These are phyloP conservation scores for Austropuccinia psidii DNA, from an alignment of 1,284 basidiomycete species.

Conservation along the genomic window DNA sequence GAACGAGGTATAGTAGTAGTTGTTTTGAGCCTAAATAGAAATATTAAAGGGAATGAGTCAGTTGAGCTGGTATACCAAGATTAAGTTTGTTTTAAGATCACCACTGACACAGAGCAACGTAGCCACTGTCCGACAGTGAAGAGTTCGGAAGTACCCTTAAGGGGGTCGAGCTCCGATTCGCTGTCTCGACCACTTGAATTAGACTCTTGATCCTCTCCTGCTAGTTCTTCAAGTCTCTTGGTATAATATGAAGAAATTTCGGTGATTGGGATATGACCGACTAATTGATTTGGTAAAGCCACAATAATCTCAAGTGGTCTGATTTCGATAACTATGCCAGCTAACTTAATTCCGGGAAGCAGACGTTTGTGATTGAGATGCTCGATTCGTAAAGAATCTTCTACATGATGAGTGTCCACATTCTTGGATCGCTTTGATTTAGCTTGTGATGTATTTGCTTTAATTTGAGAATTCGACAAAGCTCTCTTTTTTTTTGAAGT, in stretches of 20 bases:
- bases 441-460: not conserved
- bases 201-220: constrained; percentile 36
- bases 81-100: constrained; percentile 51
- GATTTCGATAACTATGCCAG: constrained; percentile 77
- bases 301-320: constrained; percentile 84
- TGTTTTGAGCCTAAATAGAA: constrained; percentile 59
- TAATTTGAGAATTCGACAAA: not conserved
- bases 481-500: not conserved
- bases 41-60: constrained; percentile 52
- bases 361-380: constrained; percentile 53
- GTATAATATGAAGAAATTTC: constrained; percentile 83
- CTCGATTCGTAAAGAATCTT: constrained; percentile 14
- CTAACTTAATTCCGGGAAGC: constrained; percentile 70
- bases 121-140: constrained; percentile 82
- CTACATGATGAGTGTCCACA: not conserved
- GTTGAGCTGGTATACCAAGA: not conserved
- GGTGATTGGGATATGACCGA: constrained; percentile 91
- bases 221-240: constrained; percentile 51
- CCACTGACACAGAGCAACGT: constrained; percentile 63
- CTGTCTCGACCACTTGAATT: constrained; percentile 42
- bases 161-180: constrained; percentile 55
- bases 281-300: constrained; percentile 88
- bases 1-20: constrained; percentile 44
- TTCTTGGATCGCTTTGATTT: not conserved
- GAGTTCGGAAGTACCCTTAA: constrained; percentile 58